These are phyloP conservation scores for Pholiota microspora DNA, from an alignment of 768 basidiomycete genomes.

Conservation along the genomic window DNA sequence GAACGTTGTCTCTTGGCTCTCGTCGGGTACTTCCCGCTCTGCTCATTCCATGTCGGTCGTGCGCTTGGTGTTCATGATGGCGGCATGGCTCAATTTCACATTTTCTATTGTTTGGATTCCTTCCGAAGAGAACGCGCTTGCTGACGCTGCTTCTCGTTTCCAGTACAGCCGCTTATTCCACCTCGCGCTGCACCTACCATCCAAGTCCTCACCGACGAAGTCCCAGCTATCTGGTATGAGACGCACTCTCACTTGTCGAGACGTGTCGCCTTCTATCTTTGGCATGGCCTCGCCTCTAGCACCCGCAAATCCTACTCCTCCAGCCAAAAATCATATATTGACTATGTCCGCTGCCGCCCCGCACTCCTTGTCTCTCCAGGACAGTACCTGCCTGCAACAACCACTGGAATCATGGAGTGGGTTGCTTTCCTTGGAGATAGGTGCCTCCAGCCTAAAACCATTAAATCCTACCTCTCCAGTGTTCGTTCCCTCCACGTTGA, in stretches of 20 bases:
- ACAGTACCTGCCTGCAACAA: slow-evolving; percentile 16
- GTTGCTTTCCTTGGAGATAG: slow-evolving; percentile 13
- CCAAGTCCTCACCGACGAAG: background rate
- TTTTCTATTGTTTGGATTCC: slow-evolving; percentile 24
- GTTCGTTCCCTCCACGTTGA: slow-evolving; percentile 30
- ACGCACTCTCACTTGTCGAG: background rate
- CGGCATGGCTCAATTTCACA: slow-evolving; percentile 19
- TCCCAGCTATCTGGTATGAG: background rate
- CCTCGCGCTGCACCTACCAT: background rate
- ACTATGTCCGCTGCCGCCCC: slow-evolving; percentile 21
- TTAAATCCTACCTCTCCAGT: slow-evolving; percentile 21
- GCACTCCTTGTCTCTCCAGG: slow-evolving; percentile 11
- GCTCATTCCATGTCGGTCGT: slow-evolving; percentile 14
- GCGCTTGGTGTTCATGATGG: slow-evolving; percentile 15
- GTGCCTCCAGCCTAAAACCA: slow-evolving; percentile 16
- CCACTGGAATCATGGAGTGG: slow-evolving; percentile 21
- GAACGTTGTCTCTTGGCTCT: slow-evolving; percentile 10
- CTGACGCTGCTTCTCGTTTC: slow-evolving; percentile 28
- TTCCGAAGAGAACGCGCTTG: slow-evolving; percentile 17
- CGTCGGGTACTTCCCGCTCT: slow-evolving; percentile 7
- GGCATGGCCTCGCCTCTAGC: slow-evolving; percentile 15
- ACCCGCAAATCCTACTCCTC: slow-evolving; percentile 29
- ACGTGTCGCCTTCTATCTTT: background rate
- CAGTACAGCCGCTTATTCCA: slow-evolving; percentile 13
- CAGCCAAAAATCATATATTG: slow-evolving; percentile 28